Evolutionary conservation across 1,284 basidiomycete genomes (phyloP), one percentile per base, ranked within the genome.

Genomic region (Sanghuangporus baumii): DNA sequence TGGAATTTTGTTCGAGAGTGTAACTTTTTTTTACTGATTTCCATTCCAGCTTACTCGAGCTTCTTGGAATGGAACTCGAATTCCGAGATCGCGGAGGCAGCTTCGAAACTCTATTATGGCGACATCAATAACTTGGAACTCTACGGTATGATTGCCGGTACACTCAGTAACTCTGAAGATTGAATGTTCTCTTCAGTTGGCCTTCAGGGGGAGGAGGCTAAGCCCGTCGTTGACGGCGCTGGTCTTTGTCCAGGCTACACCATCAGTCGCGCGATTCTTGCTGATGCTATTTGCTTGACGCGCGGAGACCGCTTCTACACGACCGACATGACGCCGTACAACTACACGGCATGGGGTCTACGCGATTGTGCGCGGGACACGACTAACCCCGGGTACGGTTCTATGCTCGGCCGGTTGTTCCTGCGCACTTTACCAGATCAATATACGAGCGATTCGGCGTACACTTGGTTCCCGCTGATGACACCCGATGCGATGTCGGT

Each of bases 401-500:
- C 89, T 69, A 87, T 83, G 31, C 81, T 93, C 43, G 89, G 87
- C 18, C 83, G 85, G 41, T 79, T 94, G 36, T 75, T 94, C 71
- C 75, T 92, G 61, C 86, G 89, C 62, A 84, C 83, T 20, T 80
- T 94, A 3, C 91, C 93, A 1, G 72, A 83, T 31, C 75, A 88
- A 68, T 94, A 82, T 74, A 79, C 80, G 0, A 81, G 84, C 69
- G 85, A 89, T 71, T 89, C 86, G 67, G 76, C 83, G 57, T 94
- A 91, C 72, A 87, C 90, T 1, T 92, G 91, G 81, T 93, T 94
- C 85, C 91, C 93, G 40, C 81, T 95, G 66, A 87, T 93, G 83
- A 88, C 87, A 7, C 84, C 93, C 26, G 74, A 79, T 6, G 71
- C 85, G 26, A 91, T 92, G 91, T 74, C 81, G 65, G 73, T 69